Evolutionary conservation across 2,329 filamentous ascomycete species (phyloP).

Genomic region (Calonectria multiphialidica): DNA sequence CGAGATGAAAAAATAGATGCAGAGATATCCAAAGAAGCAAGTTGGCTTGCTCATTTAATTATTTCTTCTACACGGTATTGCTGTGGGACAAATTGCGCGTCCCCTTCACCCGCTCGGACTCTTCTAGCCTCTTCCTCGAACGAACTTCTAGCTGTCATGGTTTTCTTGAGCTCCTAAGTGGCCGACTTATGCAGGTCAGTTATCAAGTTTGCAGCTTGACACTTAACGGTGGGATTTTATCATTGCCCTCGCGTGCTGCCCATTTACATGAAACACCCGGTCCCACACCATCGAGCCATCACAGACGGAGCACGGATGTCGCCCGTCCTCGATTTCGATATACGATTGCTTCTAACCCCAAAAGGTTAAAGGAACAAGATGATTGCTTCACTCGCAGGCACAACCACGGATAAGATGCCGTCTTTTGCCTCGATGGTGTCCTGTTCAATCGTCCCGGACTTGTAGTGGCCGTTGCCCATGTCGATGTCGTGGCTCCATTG

Average conservation of each 20-base stretch:
- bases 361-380: not conserved
- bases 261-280: not conserved
- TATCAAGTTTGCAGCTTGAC: not conserved
- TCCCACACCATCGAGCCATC: not conserved
- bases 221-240: not conserved
- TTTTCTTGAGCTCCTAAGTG: not conserved
- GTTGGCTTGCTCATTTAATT: too few species aligned
- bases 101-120: too few species aligned
- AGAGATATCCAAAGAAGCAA: too few species aligned
- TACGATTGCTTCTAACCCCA: not conserved
- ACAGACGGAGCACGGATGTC: not conserved
- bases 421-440: not conserved
- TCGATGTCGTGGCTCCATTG: not conserved
- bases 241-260: not conserved
- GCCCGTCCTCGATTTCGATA: not conserved
- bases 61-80: too few species aligned
- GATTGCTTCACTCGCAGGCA: not conserved
- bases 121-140: too few species aligned
- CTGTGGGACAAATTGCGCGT: too few species aligned
- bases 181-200: not conserved
- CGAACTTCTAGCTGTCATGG: not conserved
- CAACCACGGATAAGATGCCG: not conserved
- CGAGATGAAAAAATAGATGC: too few species aligned
- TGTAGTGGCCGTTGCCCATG: not conserved
- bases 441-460: not conserved